These are phyloP conservation scores for Chenopodium suecicum DNA, from an alignment of 148 eudicot species.

Conservation along the genomic window DNA sequence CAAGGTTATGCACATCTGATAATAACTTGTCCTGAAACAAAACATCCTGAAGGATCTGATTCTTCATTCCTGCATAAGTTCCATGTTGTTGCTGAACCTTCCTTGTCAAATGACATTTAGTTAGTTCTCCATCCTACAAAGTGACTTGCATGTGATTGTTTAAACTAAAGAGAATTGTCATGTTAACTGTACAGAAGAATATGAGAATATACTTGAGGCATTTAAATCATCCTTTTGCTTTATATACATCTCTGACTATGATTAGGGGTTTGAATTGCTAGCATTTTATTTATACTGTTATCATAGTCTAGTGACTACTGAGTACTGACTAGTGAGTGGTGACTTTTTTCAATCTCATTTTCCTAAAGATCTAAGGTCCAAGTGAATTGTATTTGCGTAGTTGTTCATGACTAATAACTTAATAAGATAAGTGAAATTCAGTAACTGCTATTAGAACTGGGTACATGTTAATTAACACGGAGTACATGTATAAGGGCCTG, in stretches of 20 bases:
- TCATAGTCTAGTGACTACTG: neutral
- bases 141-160: conserved; percentile 23
- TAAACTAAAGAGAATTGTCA: neutral
- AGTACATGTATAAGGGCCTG: too few species aligned
- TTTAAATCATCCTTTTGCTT: neutral
- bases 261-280: neutral
- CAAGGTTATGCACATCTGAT: neutral
- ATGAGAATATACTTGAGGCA: conserved; percentile 16
- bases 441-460: too few species aligned
- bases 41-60: neutral
- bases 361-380: too few species aligned
- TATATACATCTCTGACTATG: conserved; percentile 5
- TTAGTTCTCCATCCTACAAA: conserved; percentile 18
- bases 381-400: too few species aligned
- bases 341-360: neutral
- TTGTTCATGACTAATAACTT: too few species aligned
- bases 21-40: neutral
- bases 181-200: neutral
- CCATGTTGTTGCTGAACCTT: neutral
- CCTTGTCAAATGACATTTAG: neutral
- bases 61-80: conserved; percentile 5
- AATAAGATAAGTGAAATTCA: too few species aligned
- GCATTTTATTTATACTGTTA: neutral
- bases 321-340: neutral
- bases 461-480: too few species aligned